Conservation (phyloP, 495 filamentous ascomycete species). For the Podospora pseudoanserina region DNA sequence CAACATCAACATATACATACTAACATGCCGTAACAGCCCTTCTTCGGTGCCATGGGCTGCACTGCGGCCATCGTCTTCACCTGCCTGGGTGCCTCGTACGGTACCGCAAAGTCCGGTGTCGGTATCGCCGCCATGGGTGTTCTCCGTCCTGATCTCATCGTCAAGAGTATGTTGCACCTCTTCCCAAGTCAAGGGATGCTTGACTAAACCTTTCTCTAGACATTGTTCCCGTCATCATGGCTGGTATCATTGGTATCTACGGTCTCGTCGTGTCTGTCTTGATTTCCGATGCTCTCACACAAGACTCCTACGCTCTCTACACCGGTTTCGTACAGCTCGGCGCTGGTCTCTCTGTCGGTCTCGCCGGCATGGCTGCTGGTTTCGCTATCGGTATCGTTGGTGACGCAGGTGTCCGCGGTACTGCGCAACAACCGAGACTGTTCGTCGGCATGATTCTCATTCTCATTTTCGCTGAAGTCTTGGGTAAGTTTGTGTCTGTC, state of each 20-base stretch:
- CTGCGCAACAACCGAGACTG: slow-evolving; percentile 92
- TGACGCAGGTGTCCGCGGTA: slow-evolving; percentile 97
- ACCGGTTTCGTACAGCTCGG: slow-evolving; percentile 96
- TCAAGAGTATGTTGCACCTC: slow-evolving; percentile 72
- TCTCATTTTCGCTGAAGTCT: slow-evolving; percentile 99
- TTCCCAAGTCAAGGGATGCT: neutral
- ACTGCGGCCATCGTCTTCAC: slow-evolving; percentile 98
- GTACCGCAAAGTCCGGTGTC: slow-evolving; percentile 98
- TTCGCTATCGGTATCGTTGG: slow-evolving; percentile 99
- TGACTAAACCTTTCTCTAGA: slow-evolving; percentile 49
- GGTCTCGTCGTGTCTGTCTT: slow-evolving; percentile 97
- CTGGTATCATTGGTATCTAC: slow-evolving; percentile 99
- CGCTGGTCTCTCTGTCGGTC: slow-evolving; percentile 92
- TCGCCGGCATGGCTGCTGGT: slow-evolving; percentile 94
- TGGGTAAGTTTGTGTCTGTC: slow-evolving; percentile 60
- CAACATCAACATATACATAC: slow-evolving; percentile 8
- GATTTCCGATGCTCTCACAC: slow-evolving; percentile 85
- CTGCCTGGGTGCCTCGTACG: slow-evolving; percentile 97
- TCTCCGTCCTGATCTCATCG: slow-evolving; percentile 93
- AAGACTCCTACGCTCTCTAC: slow-evolving; percentile 74
- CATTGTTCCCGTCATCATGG: slow-evolving; percentile 99
- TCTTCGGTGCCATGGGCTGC: slow-evolving; percentile 99
- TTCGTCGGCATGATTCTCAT: slow-evolving; percentile 99
- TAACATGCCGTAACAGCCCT: slow-evolving; percentile 60
- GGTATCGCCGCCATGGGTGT: slow-evolving; percentile 99